Conservation (phyloP, 2,329 filamentous ascomycete genomes). For the Chrysosphaeria jannelii region DNA sequence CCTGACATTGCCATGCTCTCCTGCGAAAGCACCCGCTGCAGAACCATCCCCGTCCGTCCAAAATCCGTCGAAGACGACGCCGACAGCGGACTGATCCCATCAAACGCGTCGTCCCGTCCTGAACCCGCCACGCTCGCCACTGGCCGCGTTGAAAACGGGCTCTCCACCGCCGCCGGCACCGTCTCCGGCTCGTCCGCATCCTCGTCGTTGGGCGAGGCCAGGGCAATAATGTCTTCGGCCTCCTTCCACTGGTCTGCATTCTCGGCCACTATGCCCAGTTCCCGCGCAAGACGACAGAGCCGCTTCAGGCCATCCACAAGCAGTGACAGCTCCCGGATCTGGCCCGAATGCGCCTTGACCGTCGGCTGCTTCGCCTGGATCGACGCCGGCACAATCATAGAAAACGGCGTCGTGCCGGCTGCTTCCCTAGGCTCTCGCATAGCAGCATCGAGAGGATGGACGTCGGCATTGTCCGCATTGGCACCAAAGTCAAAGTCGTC, state of each 20-base stretch:
- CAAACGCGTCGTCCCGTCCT: constrained; percentile 15
- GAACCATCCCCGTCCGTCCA: too few species aligned
- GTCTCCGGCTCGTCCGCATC: too few species aligned
- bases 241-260: constrained; percentile 41
- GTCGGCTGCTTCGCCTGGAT: constrained; percentile 61
- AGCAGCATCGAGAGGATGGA: constrained; percentile 1
- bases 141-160: constrained; percentile 4
- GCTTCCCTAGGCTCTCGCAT: constrained; percentile 1
- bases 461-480: constrained; percentile 7
- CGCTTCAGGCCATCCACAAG: constrained; percentile 63
- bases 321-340: constrained; percentile 52
- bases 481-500: constrained; percentile 56
- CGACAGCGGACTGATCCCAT: constrained; percentile 9
- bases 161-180: background rate
- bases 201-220: constrained; percentile 43
- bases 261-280: constrained; percentile 33
- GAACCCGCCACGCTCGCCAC: too few species aligned
- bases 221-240: constrained; percentile 60
- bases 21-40: too few species aligned
- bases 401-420: background rate
- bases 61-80: too few species aligned
- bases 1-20: background rate
- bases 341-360: constrained; percentile 56
- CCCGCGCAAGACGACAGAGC: constrained; percentile 36
- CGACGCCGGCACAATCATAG: constrained; percentile 47